A percentile compares a stretch with the other conserved stretches of the same genome.
These are phyloP conservation scores for Ganoderma meredithae DNA, from an alignment of 1,284 basidiomycete genomes.

Conservation along the genomic window DNA sequence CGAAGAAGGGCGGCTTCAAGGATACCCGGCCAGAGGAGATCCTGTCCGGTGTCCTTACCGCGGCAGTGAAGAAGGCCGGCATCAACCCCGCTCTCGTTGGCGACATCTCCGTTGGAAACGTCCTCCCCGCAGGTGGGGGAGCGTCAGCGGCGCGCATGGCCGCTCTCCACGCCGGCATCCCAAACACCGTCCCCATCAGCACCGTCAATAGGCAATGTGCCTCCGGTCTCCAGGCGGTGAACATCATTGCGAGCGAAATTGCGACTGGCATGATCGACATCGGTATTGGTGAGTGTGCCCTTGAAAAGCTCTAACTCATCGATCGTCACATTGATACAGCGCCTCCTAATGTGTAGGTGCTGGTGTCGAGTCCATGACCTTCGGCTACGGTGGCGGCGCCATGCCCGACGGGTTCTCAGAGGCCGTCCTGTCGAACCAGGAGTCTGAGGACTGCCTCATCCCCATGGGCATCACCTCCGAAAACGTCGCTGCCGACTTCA, in stretches of 20 bases:
- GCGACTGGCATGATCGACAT: slow-evolving; percentile 87
- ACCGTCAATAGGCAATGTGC: slow-evolving; percentile 97
- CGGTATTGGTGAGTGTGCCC: slow-evolving; percentile 76
- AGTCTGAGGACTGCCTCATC: slow-evolving; percentile 91
- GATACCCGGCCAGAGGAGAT: slow-evolving; percentile 92
- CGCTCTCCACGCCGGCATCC: slow-evolving; percentile 90
- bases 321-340: not conserved
- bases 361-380: slow-evolving; percentile 97
- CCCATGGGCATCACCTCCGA: slow-evolving; percentile 99
- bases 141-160: slow-evolving; percentile 95
- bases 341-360: slow-evolving; percentile 61
- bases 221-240: slow-evolving; percentile 89
- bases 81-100: slow-evolving; percentile 88
- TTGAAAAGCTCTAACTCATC: not conserved
- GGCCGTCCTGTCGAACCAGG: slow-evolving; percentile 77
- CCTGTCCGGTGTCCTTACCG: slow-evolving; percentile 83
- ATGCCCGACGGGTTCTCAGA: slow-evolving; percentile 84
- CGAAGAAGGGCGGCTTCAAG: slow-evolving; percentile 94
- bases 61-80: slow-evolving; percentile 68
- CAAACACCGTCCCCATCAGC: slow-evolving; percentile 81
- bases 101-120: slow-evolving; percentile 93
- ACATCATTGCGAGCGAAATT: slow-evolving; percentile 93
- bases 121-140: slow-evolving; percentile 92
- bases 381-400: slow-evolving; percentile 78
- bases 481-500: slow-evolving; percentile 88